phyloP scores from a whole-genome alignment of 1,139 yeast genomes.

The Arxiozyma bovina region DNA sequence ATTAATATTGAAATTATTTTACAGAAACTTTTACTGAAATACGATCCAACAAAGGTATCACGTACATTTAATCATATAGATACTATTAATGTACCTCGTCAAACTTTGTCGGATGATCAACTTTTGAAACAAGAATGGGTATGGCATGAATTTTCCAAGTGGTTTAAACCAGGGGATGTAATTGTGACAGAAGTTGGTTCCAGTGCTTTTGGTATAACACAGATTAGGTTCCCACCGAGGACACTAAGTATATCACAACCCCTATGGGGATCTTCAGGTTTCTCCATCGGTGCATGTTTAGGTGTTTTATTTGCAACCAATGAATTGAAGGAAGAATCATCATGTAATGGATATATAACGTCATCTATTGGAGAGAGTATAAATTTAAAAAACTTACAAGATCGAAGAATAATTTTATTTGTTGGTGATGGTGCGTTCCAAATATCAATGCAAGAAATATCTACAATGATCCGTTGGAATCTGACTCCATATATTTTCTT shows the following conservation, averaged over 20 bases:
- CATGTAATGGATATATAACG: slow-evolving; percentile 78
- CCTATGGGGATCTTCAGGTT: slow-evolving; percentile 78
- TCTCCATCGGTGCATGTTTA: slow-evolving; percentile 73
- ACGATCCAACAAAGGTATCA: slow-evolving; percentile 32
- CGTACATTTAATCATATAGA: slow-evolving; percentile 25
- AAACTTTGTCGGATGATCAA: slow-evolving; percentile 30
- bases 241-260: slow-evolving; percentile 51
- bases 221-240: slow-evolving; percentile 47
- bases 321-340: slow-evolving; percentile 72
- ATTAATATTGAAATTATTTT: slow-evolving; percentile 63
- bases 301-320: slow-evolving; percentile 69
- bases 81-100: slow-evolving; percentile 28
- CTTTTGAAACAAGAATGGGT: slow-evolving; percentile 67
- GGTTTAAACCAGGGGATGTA: slow-evolving; percentile 59
- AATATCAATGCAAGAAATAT: slow-evolving; percentile 77
- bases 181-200: slow-evolving; percentile 77
- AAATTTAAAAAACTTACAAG: slow-evolving; percentile 21
- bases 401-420: slow-evolving; percentile 45
- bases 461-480: slow-evolving; percentile 54
- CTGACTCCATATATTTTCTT: slow-evolving; percentile 58
- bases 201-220: slow-evolving; percentile 62
- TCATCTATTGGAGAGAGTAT: slow-evolving; percentile 18
- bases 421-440: slow-evolving; percentile 89
- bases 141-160: slow-evolving; percentile 68
- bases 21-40: slow-evolving; percentile 35